Base-by-base conservation (phyloP, 768 basidiomycete species). In the Mycena capillaripes region DNA sequence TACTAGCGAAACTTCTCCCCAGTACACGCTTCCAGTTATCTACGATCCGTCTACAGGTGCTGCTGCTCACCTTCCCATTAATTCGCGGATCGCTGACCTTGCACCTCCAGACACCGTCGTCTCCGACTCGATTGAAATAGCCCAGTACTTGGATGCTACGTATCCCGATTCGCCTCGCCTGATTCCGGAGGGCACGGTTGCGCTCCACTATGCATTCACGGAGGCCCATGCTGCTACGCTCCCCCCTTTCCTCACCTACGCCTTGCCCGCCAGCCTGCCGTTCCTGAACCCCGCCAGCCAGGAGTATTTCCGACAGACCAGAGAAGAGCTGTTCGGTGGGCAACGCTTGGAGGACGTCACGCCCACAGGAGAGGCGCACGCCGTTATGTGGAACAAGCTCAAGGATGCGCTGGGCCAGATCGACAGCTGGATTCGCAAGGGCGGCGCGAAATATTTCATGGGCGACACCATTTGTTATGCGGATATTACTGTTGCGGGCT, bases 1-100 rank as follows among this genome's bases (percentile, higher is more conserved):
- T 14, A 86, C 84, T 0, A 67, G 76, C 3, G 82, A 85, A 56
- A 84, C 84, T 1, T 58, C 59, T 12, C 81, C 76, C 1, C 69
- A 69, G 44, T 88, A 89, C 78, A 89, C 87, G 14, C 79, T 89
- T 0, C 90, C 90, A 0, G 81, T 85, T 32, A 88, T 91, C 64
- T 76, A 85, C 72, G 89, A 90, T 74, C 82, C 84, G 0, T 77
- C 77, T 38, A 88, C 86, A 7, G 81, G 68, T 66, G 21, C 27
- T 12, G 9, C 21, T 65, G 1, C 7, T 17, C 21, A 0, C 3
- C 2, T 46, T n/a, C 0, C 32, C 8, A 14, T 32, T 36, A 16
- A 25, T 14, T 30, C 52, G 14, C 19, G 16, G 21, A 11, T 53
- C 10, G 1, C 5, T 52, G 16, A 55, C n/a, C 0, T 42, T 7